Conservation (phyloP, 2,329 filamentous ascomycete species). For the Colletotrichum sp. region DNA sequence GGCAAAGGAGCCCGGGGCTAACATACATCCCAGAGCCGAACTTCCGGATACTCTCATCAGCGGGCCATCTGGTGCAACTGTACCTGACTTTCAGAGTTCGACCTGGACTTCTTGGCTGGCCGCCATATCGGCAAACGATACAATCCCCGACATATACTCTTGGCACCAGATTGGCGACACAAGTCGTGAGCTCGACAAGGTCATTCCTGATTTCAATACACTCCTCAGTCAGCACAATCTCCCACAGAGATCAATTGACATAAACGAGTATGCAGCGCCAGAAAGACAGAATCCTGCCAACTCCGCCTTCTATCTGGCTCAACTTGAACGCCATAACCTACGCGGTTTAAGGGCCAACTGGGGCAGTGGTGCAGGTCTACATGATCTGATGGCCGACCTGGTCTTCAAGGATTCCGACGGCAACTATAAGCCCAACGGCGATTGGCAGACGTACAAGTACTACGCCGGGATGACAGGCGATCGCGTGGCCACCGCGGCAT, state of each 20-base stretch:
- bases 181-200: neutral
- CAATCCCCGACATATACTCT: fast-evolving
- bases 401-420: neutral
- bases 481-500: neutral
- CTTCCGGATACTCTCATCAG: neutral
- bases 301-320: neutral
- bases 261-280: neutral
- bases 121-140: neutral
- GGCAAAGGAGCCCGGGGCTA: fast-evolving
- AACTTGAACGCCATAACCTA: neutral
- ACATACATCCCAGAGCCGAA: fast-evolving
- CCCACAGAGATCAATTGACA: neutral
- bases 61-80: neutral
- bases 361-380: neutral
- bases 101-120: neutral
- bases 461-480: neutral
- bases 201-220: neutral
- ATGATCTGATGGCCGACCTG: neutral
- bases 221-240: neutral
- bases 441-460: neutral
- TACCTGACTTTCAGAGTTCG: neutral
- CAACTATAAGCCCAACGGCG: neutral
- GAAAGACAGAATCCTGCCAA: neutral
- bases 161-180: neutral
- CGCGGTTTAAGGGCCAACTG: neutral